Conservation (phyloP, 1,284 basidiomycete species). For the Cerioporus squamosus region DNA sequence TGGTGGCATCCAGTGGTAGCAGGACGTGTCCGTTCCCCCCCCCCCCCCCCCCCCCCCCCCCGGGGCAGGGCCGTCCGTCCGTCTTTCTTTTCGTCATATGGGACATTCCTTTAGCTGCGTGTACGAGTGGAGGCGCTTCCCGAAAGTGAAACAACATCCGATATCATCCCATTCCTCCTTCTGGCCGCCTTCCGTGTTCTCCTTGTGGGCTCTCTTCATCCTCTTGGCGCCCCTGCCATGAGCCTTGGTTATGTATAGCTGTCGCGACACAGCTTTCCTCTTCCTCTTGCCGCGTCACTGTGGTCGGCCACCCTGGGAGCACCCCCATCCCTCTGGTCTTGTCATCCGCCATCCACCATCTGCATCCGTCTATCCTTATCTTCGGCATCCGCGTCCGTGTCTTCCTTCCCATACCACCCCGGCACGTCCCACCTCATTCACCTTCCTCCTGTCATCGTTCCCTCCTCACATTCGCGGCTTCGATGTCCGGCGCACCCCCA, state of each 20-base stretch:
- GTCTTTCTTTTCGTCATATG: constrained; percentile 16
- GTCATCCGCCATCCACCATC: too few species aligned
- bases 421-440: neutral
- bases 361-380: constrained; percentile 1
- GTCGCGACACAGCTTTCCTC: constrained; percentile 9
- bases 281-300: constrained; percentile 4
- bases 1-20: constrained; percentile 20
- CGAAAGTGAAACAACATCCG: neutral
- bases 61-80: neutral
- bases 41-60: too few species aligned
- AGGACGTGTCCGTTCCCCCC: neutral
- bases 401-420: neutral
- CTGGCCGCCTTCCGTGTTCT: neutral
- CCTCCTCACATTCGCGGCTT: neutral
- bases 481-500: neutral
- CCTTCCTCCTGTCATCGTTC: neutral
- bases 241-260: constrained; percentile 17
- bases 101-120: constrained; percentile 24
- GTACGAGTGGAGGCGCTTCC: constrained; percentile 20
- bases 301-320: constrained; percentile 2
- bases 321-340: too few species aligned
- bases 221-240: constrained; percentile 8
- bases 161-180: neutral
- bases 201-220: neutral
- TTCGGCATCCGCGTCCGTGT: neutral